Evolutionary conservation across 495 filamentous ascomycete genomes (phyloP).

Genomic region (Podospora bellae-mahoneyi): DNA sequence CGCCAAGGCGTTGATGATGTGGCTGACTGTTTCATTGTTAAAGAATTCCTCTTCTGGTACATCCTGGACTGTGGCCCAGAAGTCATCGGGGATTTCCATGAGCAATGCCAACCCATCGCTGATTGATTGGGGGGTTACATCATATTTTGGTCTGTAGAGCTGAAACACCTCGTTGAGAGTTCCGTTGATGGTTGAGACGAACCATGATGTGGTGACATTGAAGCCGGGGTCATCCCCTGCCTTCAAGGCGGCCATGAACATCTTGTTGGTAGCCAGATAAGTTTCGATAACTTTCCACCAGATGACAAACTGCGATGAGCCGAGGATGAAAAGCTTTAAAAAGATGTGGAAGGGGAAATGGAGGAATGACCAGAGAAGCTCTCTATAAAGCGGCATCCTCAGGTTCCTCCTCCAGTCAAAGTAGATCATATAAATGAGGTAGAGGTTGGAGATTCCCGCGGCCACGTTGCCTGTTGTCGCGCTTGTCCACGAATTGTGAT

Average conservation of each 20-base stretch:
- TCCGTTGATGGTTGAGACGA: slow-evolving; percentile 11
- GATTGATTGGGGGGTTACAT: slow-evolving; percentile 19
- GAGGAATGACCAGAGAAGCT: slow-evolving; percentile 10
- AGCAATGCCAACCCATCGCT: slow-evolving; percentile 24
- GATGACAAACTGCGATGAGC: slow-evolving; percentile 9
- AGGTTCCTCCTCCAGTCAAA: slow-evolving; percentile 13
- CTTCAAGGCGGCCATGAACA: background rate
- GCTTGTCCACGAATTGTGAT: slow-evolving; percentile 26
- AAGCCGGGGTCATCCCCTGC: slow-evolving; percentile 2
- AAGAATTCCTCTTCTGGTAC: slow-evolving; percentile 5
- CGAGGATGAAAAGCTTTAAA: slow-evolving; percentile 9
- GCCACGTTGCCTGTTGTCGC: slow-evolving; percentile 10
- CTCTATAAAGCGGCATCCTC: background rate
- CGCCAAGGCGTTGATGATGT: background rate
- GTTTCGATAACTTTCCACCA: slow-evolving; percentile 18
- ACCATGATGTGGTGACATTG: background rate
- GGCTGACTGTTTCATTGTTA: background rate
- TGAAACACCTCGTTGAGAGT: slow-evolving; percentile 26
- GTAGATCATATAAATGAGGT: slow-evolving; percentile 17
- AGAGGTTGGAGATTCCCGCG: slow-evolving; percentile 3
- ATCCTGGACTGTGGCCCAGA: slow-evolving; percentile 19
- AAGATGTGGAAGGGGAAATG: slow-evolving; percentile 17
- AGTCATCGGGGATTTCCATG: slow-evolving; percentile 25
- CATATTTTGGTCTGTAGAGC: slow-evolving; percentile 26
- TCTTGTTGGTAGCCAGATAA: background rate